These are phyloP conservation scores for Agaricus bisporus DNA, from an alignment of 768 basidiomycete genomes.

Conservation along the genomic window DNA sequence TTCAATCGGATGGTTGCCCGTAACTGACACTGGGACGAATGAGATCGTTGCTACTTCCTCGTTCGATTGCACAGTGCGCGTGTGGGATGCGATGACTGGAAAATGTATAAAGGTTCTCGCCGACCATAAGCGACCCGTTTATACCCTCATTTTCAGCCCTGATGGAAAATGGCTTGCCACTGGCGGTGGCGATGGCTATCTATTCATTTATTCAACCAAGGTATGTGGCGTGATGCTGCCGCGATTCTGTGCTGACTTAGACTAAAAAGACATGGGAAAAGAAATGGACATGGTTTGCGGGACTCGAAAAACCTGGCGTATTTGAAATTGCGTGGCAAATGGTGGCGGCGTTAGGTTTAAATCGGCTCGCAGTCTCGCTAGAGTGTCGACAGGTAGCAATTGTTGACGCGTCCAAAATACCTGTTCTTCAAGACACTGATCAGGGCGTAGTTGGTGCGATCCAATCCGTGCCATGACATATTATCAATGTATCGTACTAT, in stretches of 20 bases:
- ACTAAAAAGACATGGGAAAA: constrained; percentile 36
- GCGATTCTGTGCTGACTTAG: constrained; percentile 11
- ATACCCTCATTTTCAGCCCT: constrained; percentile 71
- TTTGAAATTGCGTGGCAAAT: constrained; percentile 77
- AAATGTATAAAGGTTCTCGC: constrained; percentile 65
- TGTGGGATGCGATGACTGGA: constrained; percentile 82
- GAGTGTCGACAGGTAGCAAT: constrained; percentile 65
- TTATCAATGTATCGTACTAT: not conserved
- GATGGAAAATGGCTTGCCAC: constrained; percentile 67
- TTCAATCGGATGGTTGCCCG: constrained; percentile 65
- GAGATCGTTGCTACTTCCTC: constrained; percentile 72
- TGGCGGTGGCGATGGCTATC: constrained; percentile 72
- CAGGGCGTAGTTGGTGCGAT: not conserved
- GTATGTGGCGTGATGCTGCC: constrained; percentile 30
- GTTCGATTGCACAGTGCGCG: constrained; percentile 71
- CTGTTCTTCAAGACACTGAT: constrained; percentile 9
- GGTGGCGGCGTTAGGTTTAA: constrained; percentile 35
- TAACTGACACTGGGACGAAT: constrained; percentile 37
- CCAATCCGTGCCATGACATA: not conserved
- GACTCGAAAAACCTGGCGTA: constrained; percentile 52
- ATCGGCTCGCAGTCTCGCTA: constrained; percentile 65
- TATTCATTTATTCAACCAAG: constrained; percentile 65
- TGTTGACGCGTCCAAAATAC: constrained; percentile 35
- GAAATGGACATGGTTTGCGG: constrained; percentile 61
- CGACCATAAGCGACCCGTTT: constrained; percentile 70